A percentile compares a stretch with the other conserved stretches of the same genome.
Evolutionary conservation across 2,329 filamentous ascomycete species (phyloP).

Genomic region (Cordyceps fumosorosea): DNA sequence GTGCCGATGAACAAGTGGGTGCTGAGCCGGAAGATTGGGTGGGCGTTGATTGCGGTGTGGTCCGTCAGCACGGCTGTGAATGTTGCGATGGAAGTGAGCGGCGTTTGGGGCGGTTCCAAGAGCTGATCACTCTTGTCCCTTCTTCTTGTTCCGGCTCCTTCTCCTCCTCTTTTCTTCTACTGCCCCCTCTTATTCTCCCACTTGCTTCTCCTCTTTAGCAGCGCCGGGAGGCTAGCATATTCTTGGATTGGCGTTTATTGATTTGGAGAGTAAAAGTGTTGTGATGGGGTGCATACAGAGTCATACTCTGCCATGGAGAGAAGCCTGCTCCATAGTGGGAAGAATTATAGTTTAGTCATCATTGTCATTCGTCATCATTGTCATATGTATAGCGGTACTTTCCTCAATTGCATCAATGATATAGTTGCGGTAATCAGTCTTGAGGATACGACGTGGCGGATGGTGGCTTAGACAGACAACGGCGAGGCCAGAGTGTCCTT

Average conservation of each 20-base stretch:
- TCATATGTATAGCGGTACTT: too few relatives aligned
- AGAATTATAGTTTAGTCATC: too few relatives aligned
- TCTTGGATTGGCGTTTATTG: background rate
- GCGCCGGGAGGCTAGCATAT: background rate
- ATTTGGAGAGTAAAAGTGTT: background rate
- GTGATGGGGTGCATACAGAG: too few relatives aligned
- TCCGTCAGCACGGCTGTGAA: slow-evolving; percentile 72
- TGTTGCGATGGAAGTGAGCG: slow-evolving; percentile 69
- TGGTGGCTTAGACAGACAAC: too few relatives aligned
- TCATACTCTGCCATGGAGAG: too few relatives aligned
- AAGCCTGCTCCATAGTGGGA: too few relatives aligned
- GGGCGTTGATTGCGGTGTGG: slow-evolving; percentile 76
- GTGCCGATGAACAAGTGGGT: slow-evolving; percentile 84
- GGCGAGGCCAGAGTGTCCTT: too few relatives aligned
- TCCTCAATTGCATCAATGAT: too few relatives aligned
- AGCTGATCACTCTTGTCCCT: background rate
- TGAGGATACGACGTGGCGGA: too few relatives aligned
- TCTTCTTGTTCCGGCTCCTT: background rate
- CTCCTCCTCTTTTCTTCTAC: background rate
- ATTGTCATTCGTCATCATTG: too few relatives aligned
- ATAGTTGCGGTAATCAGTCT: too few relatives aligned
- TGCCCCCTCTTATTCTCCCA: background rate
- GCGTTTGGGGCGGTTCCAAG: slow-evolving; percentile 36
- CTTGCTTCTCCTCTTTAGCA: background rate
- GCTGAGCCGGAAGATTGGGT: slow-evolving; percentile 77